phyloP scores from a whole-genome alignment of 139 green algal species.

The Volvox africanus region DNA sequence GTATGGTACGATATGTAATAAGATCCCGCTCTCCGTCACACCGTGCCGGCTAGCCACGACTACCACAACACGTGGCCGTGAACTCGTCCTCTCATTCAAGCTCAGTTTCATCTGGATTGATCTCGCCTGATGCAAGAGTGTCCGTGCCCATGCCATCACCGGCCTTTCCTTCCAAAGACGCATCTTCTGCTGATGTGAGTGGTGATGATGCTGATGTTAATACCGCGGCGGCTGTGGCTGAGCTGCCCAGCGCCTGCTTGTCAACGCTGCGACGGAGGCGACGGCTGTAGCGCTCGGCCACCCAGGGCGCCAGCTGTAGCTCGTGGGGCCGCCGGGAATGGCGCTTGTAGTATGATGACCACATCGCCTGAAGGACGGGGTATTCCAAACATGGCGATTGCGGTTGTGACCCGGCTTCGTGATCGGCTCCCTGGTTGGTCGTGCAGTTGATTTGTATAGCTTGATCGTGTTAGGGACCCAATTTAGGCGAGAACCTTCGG shows the following conservation, averaged over 20 bases:
- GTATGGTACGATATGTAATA: no score
- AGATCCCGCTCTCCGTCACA: no score
- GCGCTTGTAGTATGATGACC: slow-evolving; percentile 8
- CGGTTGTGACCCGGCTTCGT: no score
- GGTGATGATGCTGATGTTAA: neutral
- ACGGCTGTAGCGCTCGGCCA: slow-evolving; percentile 42
- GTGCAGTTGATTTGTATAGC: no score
- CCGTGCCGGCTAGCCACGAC: no score
- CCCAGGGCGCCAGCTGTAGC: slow-evolving; percentile 37
- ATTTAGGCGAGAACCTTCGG: no score
- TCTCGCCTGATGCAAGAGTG: neutral
- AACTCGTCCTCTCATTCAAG: neutral
- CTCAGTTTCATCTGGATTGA: slow-evolving; percentile 6
- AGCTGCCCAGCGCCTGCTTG: neutral
- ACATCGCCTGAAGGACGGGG: neutral
- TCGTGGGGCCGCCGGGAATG: slow-evolving; percentile 10
- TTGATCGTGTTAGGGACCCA: no score
- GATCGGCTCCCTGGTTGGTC: no score
- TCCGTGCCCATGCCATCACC: neutral
- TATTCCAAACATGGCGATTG: neutral
- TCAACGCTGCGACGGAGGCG: neutral
- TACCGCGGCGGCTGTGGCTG: neutral
- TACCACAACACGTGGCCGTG: no score
- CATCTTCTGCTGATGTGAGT: neutral
- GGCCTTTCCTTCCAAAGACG: neutral